Percentiles rank a stretch among this genome's conserved stretches.
Conservation (phyloP, 768 basidiomycete species). For the Pulveroboletus sp. region DNA sequence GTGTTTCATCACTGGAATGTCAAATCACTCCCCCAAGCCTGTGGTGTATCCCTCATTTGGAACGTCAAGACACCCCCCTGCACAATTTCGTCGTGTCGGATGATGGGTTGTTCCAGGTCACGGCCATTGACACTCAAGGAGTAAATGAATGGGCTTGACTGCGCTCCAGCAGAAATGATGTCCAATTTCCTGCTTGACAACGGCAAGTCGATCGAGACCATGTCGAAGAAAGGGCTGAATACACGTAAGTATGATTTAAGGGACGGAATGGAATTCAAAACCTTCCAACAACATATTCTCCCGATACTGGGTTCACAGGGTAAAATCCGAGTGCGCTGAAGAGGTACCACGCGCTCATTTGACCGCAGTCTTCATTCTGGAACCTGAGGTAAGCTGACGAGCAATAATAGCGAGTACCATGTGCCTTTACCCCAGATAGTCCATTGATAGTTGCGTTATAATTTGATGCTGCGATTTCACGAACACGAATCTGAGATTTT, state of each 20-base stretch:
- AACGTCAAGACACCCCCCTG: constrained; percentile 58
- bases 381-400: neutral
- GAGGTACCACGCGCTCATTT: constrained; percentile 89
- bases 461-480: constrained; percentile 58
- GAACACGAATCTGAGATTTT: constrained; percentile 68
- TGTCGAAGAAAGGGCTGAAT: constrained; percentile 51
- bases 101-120: constrained; percentile 41
- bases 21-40: constrained; percentile 29
- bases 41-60: constrained; percentile 56
- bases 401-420: neutral
- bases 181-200: constrained; percentile 35
- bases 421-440: constrained; percentile 59
- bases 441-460: constrained; percentile 71
- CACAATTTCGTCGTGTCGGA: constrained; percentile 60
- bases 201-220: constrained; percentile 56
- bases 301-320: constrained; percentile 78
- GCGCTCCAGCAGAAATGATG: constrained; percentile 57
- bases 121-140: constrained; percentile 56
- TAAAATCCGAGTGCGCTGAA: constrained; percentile 84
- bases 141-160: constrained; percentile 58
- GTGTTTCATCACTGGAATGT: neutral
- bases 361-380: constrained; percentile 87
- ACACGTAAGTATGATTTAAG: neutral
- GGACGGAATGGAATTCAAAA: constrained; percentile 25
- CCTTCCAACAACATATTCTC: constrained; percentile 75